Conservation (phyloP, 139 green algal genomes). For the Chlorella sp. region DNA sequence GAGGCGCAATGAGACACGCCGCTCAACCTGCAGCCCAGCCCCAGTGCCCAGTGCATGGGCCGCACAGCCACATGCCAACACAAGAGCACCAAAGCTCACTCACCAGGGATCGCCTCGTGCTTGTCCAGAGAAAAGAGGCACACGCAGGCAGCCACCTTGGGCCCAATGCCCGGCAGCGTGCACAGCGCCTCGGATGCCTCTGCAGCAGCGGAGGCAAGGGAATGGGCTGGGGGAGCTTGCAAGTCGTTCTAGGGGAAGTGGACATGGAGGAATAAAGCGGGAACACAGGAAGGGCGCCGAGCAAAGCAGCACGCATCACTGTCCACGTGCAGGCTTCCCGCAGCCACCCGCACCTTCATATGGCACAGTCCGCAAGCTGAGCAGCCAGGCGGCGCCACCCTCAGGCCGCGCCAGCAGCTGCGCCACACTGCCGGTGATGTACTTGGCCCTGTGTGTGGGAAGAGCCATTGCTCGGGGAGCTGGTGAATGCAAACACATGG, state of each 20-base stretch:
- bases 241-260: too few relatives aligned
- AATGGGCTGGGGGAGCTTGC: too few relatives aligned
- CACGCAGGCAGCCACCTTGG: constrained; percentile 95
- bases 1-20: background rate
- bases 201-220: too few relatives aligned
- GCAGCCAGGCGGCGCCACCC: constrained; percentile 81
- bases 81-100: too few relatives aligned
- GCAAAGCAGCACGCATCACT: background rate
- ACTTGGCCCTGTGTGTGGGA: constrained; percentile 79
- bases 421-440: constrained; percentile 74
- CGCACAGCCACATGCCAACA: too few relatives aligned
- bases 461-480: too few relatives aligned
- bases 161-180: constrained; percentile 89
- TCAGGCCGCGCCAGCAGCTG: constrained; percentile 69
- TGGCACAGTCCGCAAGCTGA: constrained; percentile 59
- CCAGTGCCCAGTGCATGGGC: too few relatives aligned
- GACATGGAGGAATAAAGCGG: too few relatives aligned
- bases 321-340: too few relatives aligned
- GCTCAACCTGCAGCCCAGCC: background rate
- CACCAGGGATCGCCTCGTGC: constrained; percentile 71
- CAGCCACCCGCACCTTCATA: constrained; percentile 42
- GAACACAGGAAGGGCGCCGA: background rate
- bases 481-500: too few relatives aligned
- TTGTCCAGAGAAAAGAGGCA: constrained; percentile 96
- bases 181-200: constrained; percentile 78